These are phyloP conservation scores for Yamadazyma buinensis DNA, from an alignment of 1,139 yeast genomes.

Conservation along the genomic window DNA sequence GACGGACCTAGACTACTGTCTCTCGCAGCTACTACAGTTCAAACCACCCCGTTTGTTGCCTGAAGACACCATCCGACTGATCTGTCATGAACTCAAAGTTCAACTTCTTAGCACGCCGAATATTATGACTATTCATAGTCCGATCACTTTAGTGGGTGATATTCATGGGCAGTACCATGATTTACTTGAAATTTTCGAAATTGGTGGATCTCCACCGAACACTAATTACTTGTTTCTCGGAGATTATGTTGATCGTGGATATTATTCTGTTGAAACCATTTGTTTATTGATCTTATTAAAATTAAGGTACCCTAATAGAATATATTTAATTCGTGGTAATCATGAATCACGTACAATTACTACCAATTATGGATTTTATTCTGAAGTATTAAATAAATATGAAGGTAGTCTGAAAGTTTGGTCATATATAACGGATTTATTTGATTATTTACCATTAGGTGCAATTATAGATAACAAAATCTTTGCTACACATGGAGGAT, in stretches of 20 bases:
- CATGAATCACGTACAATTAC: conserved; percentile 96
- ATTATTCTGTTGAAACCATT: conserved; percentile 89
- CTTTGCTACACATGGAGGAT: conserved; percentile 97
- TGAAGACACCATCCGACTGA: conserved; percentile 37
- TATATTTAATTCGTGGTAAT: conserved; percentile 83
- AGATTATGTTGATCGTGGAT: conserved; percentile 88
- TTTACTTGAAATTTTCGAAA: conserved; percentile 81
- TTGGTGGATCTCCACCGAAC: conserved; percentile 91
- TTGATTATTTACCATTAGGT: conserved; percentile 85
- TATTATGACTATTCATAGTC: conserved; percentile 77
- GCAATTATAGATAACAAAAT: conserved; percentile 90
- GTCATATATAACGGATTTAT: conserved; percentile 85
- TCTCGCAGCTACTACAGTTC: conserved; percentile 39
- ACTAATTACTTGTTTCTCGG: conserved; percentile 92
- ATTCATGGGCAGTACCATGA: conserved; percentile 98
- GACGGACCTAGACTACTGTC: conserved; percentile 40
- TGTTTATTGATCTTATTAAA: conserved; percentile 79
- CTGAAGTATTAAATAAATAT: conserved; percentile 89
- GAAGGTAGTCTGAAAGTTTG: conserved; percentile 76
- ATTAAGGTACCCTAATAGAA: conserved; percentile 79
- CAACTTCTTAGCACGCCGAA: conserved; percentile 48
- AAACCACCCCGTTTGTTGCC: conserved; percentile 45
- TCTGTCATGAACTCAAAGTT: conserved; percentile 42
- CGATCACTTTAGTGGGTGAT: conserved; percentile 97
- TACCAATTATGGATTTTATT: conserved; percentile 92